Conservation (phyloP, 2,329 filamentous ascomycete genomes). For the Triangularia verruculosa region DNA sequence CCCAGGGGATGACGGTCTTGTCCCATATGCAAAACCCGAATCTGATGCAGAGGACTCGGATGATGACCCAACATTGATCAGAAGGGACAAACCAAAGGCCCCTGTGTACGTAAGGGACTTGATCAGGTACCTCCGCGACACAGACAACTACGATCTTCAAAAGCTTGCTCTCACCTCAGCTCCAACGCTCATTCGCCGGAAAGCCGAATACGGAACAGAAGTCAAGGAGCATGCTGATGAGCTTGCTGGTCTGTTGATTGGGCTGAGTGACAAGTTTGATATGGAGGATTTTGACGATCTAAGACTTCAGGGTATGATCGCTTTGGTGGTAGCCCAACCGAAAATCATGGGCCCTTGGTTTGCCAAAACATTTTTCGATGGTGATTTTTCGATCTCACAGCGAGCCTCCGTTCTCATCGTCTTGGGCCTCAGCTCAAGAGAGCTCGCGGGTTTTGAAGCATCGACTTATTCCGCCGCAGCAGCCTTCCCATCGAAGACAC, state of each 20-base stretch:
- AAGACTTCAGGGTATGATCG: conserved; percentile 76
- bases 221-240: conserved; percentile 81
- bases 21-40: conserved; percentile 79
- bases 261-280: conserved; percentile 82
- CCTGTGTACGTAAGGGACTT: conserved; percentile 91
- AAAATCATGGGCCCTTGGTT: conserved; percentile 80
- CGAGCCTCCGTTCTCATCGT: conserved; percentile 77
- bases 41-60: conserved; percentile 89
- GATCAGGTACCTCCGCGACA: conserved; percentile 72
- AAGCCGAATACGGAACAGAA: conserved; percentile 84
- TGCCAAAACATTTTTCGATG: conserved; percentile 80
- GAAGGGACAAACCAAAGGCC: conserved; percentile 75
- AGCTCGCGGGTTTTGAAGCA: conserved; percentile 73
- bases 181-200: conserved; percentile 77
- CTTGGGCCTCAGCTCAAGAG: conserved; percentile 76
- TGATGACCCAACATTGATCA: conserved; percentile 84
- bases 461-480: conserved; percentile 49
- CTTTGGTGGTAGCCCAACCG: conserved; percentile 73
- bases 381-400: conserved; percentile 86
- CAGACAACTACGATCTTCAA: conserved; percentile 81
- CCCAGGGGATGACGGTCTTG: conserved; percentile 65
- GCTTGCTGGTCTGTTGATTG: conserved; percentile 71
- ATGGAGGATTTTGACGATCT: conserved; percentile 74
- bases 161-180: conserved; percentile 75
- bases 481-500: conserved; percentile 75